Base-by-base conservation (phyloP, 768 basidiomycete genomes). In the Tulasnella sp. region DNA sequence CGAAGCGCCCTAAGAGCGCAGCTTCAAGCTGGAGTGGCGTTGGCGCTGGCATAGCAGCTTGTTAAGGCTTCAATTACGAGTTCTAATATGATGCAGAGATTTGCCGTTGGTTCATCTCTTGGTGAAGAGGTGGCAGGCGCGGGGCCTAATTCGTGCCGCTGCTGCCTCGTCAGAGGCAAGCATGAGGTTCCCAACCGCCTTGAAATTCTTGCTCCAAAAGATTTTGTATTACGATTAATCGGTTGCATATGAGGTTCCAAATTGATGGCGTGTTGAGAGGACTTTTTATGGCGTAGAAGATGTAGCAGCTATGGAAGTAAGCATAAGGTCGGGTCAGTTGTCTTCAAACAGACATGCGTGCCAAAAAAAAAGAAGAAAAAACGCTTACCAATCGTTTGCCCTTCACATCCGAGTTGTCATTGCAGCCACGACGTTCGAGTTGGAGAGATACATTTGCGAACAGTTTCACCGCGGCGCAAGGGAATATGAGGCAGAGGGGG, bases 1-100 rank as follows among this genome's bases (percentile, higher is more conserved):
- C 92, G 92, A 32, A 98, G 86, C 0, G 94, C 91, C 82, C 91
- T 89, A 15, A 98, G 87, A 3, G 90, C 88, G 89, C 85, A 0
- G 85, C 84, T 70, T 87, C 85, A 7, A 15, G 86, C 82, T 6
- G 85, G 83, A 0, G 84, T 80, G 1, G 86, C 83, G 5, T 88
- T 87, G 0, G 89, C 35, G 90, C 84, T 1, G 91, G n/a, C n/a
- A n/a, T n/a, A 89, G 3, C 92, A 88, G 0, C 88, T 87, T 0
- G 89, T 89, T 9, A 98, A 85, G 0, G 93, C 91, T 83, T 99
- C 97, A 81, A 93, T 99, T 0, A 97, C 91, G n/a, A 99, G 88
- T 15, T 97, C 96, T 82, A 97, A 98, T 5, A 98, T 83, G 15
- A 94, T 88, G 84, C 91, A 95, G 85, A 98, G 99, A 84, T 94